These are phyloP conservation scores for Amoebophrya sp. DNA, from an alignment of 169 alveolate genomes.

Conservation along the genomic window DNA sequence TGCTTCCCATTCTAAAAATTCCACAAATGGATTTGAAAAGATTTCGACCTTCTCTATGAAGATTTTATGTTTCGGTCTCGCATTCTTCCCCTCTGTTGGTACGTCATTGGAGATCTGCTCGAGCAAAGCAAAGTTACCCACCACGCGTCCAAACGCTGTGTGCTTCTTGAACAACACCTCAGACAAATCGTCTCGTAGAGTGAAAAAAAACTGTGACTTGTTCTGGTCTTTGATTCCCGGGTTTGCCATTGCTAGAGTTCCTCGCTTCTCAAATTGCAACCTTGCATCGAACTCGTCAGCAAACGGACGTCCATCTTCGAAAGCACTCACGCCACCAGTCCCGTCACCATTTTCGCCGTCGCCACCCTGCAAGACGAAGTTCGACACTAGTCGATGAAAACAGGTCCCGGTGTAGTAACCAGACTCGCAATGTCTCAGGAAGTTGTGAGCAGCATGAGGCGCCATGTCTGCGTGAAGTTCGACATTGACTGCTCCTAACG, in stretches of 20 bases:
- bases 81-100: background rate
- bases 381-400: conserved; percentile 50
- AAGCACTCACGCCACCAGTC: conserved; percentile 33
- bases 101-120: background rate
- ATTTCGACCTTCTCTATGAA: background rate
- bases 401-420: conserved; percentile 61
- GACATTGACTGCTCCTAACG: conserved; percentile 41
- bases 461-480: conserved; percentile 67
- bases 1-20: background rate
- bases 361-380: conserved; percentile 50
- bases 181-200: conserved; percentile 37
- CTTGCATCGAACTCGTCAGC: conserved; percentile 29
- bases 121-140: background rate
- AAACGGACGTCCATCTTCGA: conserved; percentile 39
- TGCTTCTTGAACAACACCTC: conserved; percentile 35
- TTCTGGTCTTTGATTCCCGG: background rate
- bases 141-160: conserved; percentile 41
- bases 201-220: conserved; percentile 44
- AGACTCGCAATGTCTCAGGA: conserved; percentile 65
- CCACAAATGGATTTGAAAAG: background rate
- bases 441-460: conserved; percentile 82
- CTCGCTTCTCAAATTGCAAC: background rate
- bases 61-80: background rate
- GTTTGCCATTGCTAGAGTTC: conserved; percentile 42
- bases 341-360: conserved; percentile 31